Evolutionary conservation across 2,329 filamentous ascomycete species (phyloP).

Genomic region (Incumbomyces lentus): DNA sequence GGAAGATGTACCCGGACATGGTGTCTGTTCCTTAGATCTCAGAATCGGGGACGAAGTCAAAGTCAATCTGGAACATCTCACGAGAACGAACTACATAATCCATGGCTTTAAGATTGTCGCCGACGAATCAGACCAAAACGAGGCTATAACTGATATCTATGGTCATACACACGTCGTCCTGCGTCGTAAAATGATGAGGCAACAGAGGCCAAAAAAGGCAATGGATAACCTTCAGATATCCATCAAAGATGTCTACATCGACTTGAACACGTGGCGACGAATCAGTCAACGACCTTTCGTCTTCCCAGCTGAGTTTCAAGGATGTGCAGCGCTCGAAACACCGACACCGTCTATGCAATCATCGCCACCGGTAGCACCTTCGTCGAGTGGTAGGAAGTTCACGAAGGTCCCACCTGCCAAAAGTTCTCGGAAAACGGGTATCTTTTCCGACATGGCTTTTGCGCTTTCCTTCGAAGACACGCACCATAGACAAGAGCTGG

Average conservation of each 20-base stretch:
- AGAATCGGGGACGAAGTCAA: slow-evolving; percentile 37
- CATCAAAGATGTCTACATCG: slow-evolving; percentile 36
- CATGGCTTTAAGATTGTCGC: slow-evolving; percentile 31
- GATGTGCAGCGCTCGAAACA: slow-evolving; percentile 18
- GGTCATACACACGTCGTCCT: slow-evolving; percentile 34
- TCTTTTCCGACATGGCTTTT: slow-evolving; percentile 79
- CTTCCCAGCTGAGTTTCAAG: slow-evolving; percentile 14
- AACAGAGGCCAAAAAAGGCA: slow-evolving; percentile 24
- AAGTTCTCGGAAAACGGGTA: slow-evolving; percentile 22
- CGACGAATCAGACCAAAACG: slow-evolving; percentile 21
- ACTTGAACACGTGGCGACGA: slow-evolving; percentile 37
- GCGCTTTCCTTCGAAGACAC: slow-evolving; percentile 64
- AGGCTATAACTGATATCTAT: slow-evolving; percentile 31
- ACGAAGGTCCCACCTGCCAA: neutral
- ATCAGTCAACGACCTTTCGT: slow-evolving; percentile 32
- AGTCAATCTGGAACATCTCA: slow-evolving; percentile 32
- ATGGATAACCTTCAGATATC: slow-evolving; percentile 30
- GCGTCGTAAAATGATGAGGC: slow-evolving; percentile 33
- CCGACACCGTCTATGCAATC: slow-evolving; percentile 30
- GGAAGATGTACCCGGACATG: slow-evolving; percentile 30
- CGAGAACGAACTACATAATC: slow-evolving; percentile 35
- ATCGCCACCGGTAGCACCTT: slow-evolving; percentile 37
- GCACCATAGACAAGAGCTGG: slow-evolving; percentile 47
- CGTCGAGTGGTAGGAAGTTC: slow-evolving; percentile 37
- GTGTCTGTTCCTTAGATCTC: slow-evolving; percentile 36